These are phyloP conservation scores for Yamagishiella unicocca DNA, from an alignment of 139 green algal genomes.

Conservation along the genomic window DNA sequence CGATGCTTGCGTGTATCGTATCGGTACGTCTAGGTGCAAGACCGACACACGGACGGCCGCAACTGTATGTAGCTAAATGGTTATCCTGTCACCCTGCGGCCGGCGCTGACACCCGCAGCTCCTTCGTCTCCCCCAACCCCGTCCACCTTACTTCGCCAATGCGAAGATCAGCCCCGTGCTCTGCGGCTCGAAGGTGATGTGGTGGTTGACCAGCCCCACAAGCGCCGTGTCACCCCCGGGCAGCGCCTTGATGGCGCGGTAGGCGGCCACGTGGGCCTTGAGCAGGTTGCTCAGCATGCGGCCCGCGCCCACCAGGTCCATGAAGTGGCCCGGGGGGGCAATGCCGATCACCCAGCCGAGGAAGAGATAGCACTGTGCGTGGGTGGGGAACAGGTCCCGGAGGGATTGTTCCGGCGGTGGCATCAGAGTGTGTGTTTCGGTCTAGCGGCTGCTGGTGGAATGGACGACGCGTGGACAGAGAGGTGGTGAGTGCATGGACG, in stretches of 20 bases:
- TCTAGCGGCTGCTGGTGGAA: too few species aligned
- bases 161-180: constrained; percentile 30
- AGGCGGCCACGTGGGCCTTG: constrained; percentile 63
- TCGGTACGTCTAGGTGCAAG: too few species aligned
- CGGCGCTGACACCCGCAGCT: too few species aligned
- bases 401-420: too few species aligned
- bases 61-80: too few species aligned
- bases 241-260: constrained; percentile 78
- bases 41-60: too few species aligned
- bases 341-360: constrained; percentile 80
- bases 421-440: too few species aligned
- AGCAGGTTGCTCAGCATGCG: constrained; percentile 53
- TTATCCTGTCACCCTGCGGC: too few species aligned
- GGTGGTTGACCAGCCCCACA: constrained; percentile 73
- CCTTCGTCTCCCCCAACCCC: too few species aligned
- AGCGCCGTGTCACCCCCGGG: constrained; percentile 42
- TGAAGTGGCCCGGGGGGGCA: constrained; percentile 75
- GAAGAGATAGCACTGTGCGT: constrained; percentile 64
- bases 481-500: too few species aligned
- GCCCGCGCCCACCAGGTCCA: constrained; percentile 48
- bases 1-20: too few species aligned
- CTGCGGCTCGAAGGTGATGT: constrained; percentile 70
- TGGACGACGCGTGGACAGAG: too few species aligned
- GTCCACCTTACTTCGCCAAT: constrained; percentile 48
- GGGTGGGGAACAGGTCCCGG: background rate